Evolutionary conservation across 2,329 filamentous ascomycete genomes (phyloP), one percentile per base, ranked within the genome.

Genomic region (Biscogniauxia marginata): DNA sequence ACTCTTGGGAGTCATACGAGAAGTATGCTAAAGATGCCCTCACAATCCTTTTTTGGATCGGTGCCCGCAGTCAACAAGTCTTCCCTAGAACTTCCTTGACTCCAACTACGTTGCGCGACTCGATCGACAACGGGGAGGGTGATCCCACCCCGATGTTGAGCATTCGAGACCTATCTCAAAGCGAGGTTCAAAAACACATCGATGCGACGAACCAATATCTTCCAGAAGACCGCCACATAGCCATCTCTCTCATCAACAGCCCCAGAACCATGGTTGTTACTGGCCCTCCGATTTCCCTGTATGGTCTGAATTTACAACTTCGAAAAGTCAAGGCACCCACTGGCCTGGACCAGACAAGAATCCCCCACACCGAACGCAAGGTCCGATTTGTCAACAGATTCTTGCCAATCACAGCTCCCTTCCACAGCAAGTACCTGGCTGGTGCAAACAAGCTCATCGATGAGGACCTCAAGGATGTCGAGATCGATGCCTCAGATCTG

Each of bases 41-140:
- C 62, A 95, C 90, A 24, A 91, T 97, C 69, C 88, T 99, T 24
- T 99, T 99, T 82, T 99, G 95, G 95, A 96, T 99, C 65, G 95
- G 96, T 71, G 87, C 93, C 59, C 89, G 95, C 69, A 97, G 93
- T 74, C 95, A 99, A 75, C 95, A 99, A 75, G 93, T 93, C 2
- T 99, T 97, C 76, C 96, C 95, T 43, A 87, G 90, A 65, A 99
- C 95, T 3, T 98, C 95, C 30, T 83, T 99, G 67, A 91, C 93
- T 3, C 96, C 95, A 0, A 90, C 86, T 46, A 91, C 93, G 70
- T 83, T 99, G 53, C 91, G 93, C 71, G 95, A 99, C 75, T 97
- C 95, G 1, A 83, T 91, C 63, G 93, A 97, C 71, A 88, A 95
- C 72, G 93, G 95, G 52, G 95, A 99, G 77, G 96, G 96, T n/a